Evolutionary conservation across 108 stramenopile species (phyloP), one percentile per base, ranked within the genome.

Genomic region (Nannochloropsis gaditana): DNA sequence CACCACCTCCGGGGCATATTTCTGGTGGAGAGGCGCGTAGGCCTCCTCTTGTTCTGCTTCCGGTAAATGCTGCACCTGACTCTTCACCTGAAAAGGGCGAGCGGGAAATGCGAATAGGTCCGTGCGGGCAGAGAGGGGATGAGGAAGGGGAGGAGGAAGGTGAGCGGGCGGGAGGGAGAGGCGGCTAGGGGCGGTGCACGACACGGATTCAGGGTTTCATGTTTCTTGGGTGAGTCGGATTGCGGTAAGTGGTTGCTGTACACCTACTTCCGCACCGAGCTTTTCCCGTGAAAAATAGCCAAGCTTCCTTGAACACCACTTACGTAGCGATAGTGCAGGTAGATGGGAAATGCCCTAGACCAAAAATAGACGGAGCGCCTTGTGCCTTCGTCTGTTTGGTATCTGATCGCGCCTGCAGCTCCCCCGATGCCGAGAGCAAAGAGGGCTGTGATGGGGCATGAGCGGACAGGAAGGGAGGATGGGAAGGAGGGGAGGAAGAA

Each of bases 21-120:
- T 45, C 44, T 87, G 83, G 41, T 87, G 87, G 43, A 87, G 87
- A 2, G 87, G 83, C 31, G 44, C 44, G 84, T 84, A 87, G 11
- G 87, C 87, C n/a, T 43, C 87, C 42, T 87, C 87, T 83, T 87
- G 79, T 42, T 41, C 59, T 79, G 83, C 45, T 31, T 15, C 21
- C 43, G 85, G 79, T 9, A 43, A 21, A 15, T 11, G 79, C 19
- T 9, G 80, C 47, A 50, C 47, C 11, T 50, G 47, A 11, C 47
- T 50, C 47, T 50, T 50, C 9, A 50, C 47, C 47, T 50, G 11
- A 11, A 11, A 50, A 50, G 11, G 10, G 47, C 9, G 11, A 11
- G 47, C 10, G 11, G 47, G 47, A 50, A 50, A 11, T 9, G 47
- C 9, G 47, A n/a, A n/a, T n/a, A n/a, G n/a, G n/a, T n/a, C n/a